A percentile compares a stretch with the other conserved stretches of the same genome.
Conservation (phyloP, 352 stramenopile species). For the Phytopythium delawarense region DNA sequence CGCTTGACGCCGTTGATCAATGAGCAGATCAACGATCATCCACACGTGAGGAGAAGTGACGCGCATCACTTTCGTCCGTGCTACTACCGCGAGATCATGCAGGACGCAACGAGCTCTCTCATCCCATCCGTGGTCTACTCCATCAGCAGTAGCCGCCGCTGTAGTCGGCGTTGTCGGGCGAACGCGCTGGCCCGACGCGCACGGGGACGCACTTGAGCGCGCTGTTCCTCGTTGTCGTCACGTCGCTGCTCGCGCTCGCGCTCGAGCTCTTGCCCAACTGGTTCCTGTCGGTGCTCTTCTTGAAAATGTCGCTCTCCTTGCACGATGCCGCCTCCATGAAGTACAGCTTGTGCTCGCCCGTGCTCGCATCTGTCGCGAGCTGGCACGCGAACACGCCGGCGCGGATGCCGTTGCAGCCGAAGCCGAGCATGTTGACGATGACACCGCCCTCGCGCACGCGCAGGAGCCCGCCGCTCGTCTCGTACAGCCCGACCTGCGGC, state of each 20-base stretch:
- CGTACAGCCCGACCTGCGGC: slow-evolving; percentile 45
- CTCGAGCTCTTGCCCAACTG: background rate
- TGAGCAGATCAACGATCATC: no score
- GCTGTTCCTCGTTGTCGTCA: slow-evolving; percentile 26
- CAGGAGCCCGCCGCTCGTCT: slow-evolving; percentile 39
- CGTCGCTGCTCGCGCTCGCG: background rate
- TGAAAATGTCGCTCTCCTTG: slow-evolving; percentile 40
- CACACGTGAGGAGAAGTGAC: no score
- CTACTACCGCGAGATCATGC: no score
- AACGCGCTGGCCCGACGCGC: slow-evolving; percentile 39
- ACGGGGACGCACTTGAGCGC: slow-evolving; percentile 45
- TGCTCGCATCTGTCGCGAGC: slow-evolving; percentile 38
- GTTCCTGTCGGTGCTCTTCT: background rate
- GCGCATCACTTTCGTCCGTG: no score
- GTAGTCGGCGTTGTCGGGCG: slow-evolving; percentile 32
- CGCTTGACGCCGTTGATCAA: no score
- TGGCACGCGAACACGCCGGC: slow-evolving; percentile 57
- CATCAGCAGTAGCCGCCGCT: slow-evolving; percentile 60
- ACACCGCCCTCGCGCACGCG: slow-evolving; percentile 53
- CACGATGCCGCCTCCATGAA: slow-evolving; percentile 47
- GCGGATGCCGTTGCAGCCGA: slow-evolving; percentile 50
- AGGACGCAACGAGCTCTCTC: background rate
- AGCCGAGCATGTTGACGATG: slow-evolving; percentile 50
- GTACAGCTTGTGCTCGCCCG: slow-evolving; percentile 50
- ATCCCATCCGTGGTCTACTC: background rate